Evolutionary conservation across 2,329 filamentous ascomycete genomes (phyloP).

Genomic region (Phoma sp.): DNA sequence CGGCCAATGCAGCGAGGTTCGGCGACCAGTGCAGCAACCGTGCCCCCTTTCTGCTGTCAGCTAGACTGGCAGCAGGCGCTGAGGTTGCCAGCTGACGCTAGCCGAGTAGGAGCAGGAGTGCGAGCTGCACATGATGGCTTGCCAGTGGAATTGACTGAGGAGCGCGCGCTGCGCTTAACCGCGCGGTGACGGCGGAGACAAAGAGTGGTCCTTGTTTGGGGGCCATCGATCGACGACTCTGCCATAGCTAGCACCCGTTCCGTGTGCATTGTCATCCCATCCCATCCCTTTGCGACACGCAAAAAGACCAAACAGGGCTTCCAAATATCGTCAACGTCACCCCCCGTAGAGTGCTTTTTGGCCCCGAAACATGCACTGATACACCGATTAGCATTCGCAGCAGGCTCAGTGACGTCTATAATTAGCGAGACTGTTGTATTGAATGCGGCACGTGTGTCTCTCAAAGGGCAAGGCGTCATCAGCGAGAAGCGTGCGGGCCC

Average conservation of each 20-base stretch:
- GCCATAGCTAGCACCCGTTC: slow-evolving; percentile 20
- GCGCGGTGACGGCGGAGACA: slow-evolving; percentile 21
- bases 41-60: slow-evolving; percentile 27
- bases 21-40: slow-evolving; percentile 39
- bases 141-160: slow-evolving; percentile 19
- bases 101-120: slow-evolving; percentile 32
- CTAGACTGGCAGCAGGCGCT: slow-evolving; percentile 37
- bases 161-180: slow-evolving; percentile 28
- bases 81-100: slow-evolving; percentile 32
- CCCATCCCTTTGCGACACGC: slow-evolving; percentile 14
- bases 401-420: slow-evolving; percentile 34
- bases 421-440: slow-evolving; percentile 40
- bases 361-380: slow-evolving; percentile 29
- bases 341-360: slow-evolving; percentile 31
- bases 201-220: slow-evolving; percentile 16
- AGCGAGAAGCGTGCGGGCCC: slow-evolving; percentile 26
- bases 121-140: slow-evolving; percentile 41
- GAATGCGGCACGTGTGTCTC: slow-evolving; percentile 44
- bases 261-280: slow-evolving; percentile 25
- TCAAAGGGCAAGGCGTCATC: slow-evolving; percentile 35
- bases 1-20: slow-evolving; percentile 25
- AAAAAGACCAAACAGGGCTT: slow-evolving; percentile 13
- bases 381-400: slow-evolving; percentile 21
- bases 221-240: slow-evolving; percentile 19
- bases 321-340: slow-evolving; percentile 9